Conservation (phyloP, 176 grass and related monocot species). For the Thalia dealbata region DNA sequence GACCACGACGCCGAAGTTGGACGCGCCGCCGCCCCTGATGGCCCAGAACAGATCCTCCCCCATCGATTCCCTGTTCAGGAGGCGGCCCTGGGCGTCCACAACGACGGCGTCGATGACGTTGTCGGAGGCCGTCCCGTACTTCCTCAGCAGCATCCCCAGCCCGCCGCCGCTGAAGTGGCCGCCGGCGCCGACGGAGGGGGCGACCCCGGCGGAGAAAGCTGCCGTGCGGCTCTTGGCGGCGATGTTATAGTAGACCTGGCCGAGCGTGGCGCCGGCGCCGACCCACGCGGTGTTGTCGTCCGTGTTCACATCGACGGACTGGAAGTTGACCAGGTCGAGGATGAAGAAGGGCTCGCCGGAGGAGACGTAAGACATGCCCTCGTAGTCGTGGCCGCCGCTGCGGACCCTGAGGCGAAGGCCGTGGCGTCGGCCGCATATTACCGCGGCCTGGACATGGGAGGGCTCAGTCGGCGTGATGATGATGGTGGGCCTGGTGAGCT, state of each 20-base stretch:
- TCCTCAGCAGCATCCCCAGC: not conserved
- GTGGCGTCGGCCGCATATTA: not conserved
- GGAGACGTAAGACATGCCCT: constrained; percentile 11
- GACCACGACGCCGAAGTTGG: not conserved
- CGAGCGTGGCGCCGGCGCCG: not conserved
- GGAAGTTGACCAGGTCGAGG: not conserved
- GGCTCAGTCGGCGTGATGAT: not conserved
- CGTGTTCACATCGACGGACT: not conserved
- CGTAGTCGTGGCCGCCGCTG: not conserved
- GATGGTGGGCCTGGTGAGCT: not conserved
- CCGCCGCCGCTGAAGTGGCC: not conserved
- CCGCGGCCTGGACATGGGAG: not conserved
- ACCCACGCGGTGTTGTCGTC: not conserved
- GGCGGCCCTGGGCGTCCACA: not conserved
- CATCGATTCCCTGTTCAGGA: constrained; percentile 1
- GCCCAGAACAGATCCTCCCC: constrained; percentile 4
- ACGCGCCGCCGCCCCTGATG: not conserved
- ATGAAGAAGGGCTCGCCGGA: not conserved
- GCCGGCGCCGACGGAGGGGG: not conserved
- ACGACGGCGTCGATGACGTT: not conserved
- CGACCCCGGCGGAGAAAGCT: not conserved
- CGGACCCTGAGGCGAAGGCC: not conserved
- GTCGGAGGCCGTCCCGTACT: not conserved
- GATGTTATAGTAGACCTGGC: not conserved
- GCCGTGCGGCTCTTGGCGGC: not conserved